Base-by-base conservation (phyloP, 2,329 filamentous ascomycete species). In the Acephala macrosclerotiorum region DNA sequence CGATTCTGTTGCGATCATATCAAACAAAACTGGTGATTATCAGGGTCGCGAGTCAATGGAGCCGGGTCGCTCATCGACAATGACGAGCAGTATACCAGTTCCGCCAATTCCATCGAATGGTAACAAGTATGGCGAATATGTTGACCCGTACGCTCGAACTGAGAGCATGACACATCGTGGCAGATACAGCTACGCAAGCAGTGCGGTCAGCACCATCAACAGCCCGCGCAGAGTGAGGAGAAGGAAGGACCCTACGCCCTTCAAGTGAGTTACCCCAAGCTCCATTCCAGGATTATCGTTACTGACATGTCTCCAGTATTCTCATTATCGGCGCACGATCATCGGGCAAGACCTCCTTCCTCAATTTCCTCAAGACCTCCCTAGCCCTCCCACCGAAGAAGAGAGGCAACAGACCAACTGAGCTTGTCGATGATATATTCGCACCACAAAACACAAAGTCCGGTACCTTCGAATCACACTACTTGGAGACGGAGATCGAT, bases 91-190 rank as follows among this genome's bases (percentile, higher is more conserved):
- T 36, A 74, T 82, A 56, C 84, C 87, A 51, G 79, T 85, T 53
- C 87, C 87, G 61, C 87, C 89, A 1, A 81, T 90, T 60, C 87
- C 87, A 53, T 61, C 66, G 3, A 67, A 63, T 66, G 72, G 68
- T 9, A 64, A 42, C 36, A 68, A 66, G 35, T 72, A 71, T 70
- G 85, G 85, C 65, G 85, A 85, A 57, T 86, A 83, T 73, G 84
- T 87, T 69, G 93, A 97, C 74, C 91, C 92, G 16, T 96, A 96
- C 76, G 89, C 91, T 55, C 87, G 92, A 69, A 90, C 91, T 40
- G 93, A 96, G 82, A 97, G 95, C 84, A 97, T 98, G 93, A 94
- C 95, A 73, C 91, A 98, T 80, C 93, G 96, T 73, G 94, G 95
- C 67, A 91, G 96, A 71, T 97, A 97, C 81, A 97, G 94, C 82